These are phyloP conservation scores for Lipomyces yamadae DNA, from an alignment of 805 yeast species.

Conservation along the genomic window DNA sequence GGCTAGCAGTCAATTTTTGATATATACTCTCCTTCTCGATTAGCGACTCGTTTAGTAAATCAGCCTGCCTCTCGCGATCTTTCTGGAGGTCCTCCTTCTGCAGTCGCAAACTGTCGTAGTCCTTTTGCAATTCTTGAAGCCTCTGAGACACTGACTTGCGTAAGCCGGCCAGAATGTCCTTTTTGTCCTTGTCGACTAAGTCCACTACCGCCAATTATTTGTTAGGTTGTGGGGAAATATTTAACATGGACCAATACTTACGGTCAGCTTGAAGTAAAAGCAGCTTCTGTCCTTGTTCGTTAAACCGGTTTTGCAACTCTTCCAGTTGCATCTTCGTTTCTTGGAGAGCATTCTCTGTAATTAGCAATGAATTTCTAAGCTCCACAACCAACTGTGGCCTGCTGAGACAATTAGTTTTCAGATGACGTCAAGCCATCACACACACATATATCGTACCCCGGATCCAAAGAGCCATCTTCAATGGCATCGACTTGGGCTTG, in stretches of 20 bases:
- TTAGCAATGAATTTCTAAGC: conserved; percentile 8
- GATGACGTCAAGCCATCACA: background rate
- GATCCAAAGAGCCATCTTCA: conserved; percentile 12
- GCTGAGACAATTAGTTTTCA: background rate
- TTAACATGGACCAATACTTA: background rate
- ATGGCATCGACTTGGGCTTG: conserved; percentile 26
- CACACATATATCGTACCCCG: conserved; percentile 3
- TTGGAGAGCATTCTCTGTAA: conserved; percentile 5
- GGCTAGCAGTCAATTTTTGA: conserved; percentile 25
- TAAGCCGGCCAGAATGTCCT: conserved; percentile 14
- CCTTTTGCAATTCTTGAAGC: conserved; percentile 18
- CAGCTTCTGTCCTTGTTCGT: conserved; percentile 11
- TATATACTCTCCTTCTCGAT: conserved; percentile 30
- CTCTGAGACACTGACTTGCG: conserved; percentile 18
- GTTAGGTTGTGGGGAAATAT: background rate
- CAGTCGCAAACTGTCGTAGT: conserved; percentile 13
- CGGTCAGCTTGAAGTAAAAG: conserved; percentile 14
- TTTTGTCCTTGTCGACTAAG: conserved; percentile 28
- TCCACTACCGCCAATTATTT: conserved; percentile 5
- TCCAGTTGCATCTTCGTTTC: conserved; percentile 7
- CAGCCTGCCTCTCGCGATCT: conserved; percentile 11
- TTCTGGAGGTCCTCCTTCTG: conserved; percentile 14
- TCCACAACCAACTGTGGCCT: background rate
- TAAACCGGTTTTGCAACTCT: background rate
- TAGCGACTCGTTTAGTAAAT: conserved; percentile 20